Evolutionary conservation across 164 flowering plant genomes (phyloP), one percentile per base, ranked within the genome.

Genomic region (Chimonanthus salicifolius): DNA sequence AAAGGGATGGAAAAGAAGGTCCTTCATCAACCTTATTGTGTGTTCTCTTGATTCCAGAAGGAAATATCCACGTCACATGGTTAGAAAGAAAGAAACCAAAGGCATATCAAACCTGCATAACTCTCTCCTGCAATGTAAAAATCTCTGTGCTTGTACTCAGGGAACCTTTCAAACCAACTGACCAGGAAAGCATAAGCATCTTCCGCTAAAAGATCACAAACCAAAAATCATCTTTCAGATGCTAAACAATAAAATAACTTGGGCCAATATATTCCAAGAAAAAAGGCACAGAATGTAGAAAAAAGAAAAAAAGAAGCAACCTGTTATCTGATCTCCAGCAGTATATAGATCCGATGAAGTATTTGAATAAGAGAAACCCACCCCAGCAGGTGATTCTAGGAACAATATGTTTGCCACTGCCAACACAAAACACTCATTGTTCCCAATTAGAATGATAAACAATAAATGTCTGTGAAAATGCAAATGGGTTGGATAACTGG

Each of bases 111-210:
- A 91, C 99, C 98, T 84, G 98, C 99, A 84, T 95, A 95, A 81
- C 99, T 95, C 81, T 95, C 99, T 70, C 99, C 99, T 49, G 94
- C 90, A 77, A 95, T 93, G 84, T 92, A 95, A 83, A 95, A 93
- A 13, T 87, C 95, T 74, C 97, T 82, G 73, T 90, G 85, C 83
- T 92, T 90, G 86, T 95, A 95, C 78, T 92, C 94, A 1, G 99
- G 98, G 80, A 93, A 95, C 80, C 97, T 88, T 74, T 89, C 93
- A 64, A 95, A 84, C 98, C 99, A 95, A 47, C 85, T 86, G 69
- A 93, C 83, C 51, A 95, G 89, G 83, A 95, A 95, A 64, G 65
- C n/a, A 74, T 95, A 92, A 49, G 98, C 80, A 88, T 95, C 98
- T 83, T 91, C 96, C 74, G 99, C 99, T 95, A 71, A 81, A 88